A percentile compares a stretch with the other conserved stretches of the same genome.
Conservation (phyloP, 805 yeast species). For the Pachysolen tannophilus region DNA sequence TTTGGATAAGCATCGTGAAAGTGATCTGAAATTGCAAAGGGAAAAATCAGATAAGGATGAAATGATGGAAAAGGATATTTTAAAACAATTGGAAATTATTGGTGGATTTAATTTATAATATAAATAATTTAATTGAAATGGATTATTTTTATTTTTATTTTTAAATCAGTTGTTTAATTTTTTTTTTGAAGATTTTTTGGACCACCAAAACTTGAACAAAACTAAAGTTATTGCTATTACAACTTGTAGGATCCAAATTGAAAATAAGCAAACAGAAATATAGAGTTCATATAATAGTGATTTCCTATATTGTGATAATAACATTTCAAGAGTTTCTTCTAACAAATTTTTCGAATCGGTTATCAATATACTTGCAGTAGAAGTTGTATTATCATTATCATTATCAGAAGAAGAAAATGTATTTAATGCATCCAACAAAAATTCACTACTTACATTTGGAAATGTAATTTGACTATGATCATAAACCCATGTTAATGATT, state of each 20-base stretch:
- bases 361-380: constrained; percentile 9
- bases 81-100: constrained; percentile 38
- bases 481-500: constrained; percentile 75
- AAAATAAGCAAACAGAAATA: constrained; percentile 35
- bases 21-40: constrained; percentile 24
- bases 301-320: constrained; percentile 25
- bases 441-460: constrained; percentile 39
- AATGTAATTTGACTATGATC: constrained; percentile 49
- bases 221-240: constrained; percentile 24
- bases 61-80: constrained; percentile 32
- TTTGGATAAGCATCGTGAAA: constrained; percentile 28
- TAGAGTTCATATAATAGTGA: constrained; percentile 37
- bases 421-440: constrained; percentile 7
- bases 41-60: constrained; percentile 18
- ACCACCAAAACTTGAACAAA: background rate
- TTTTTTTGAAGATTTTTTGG: background rate
- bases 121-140: too few relatives aligned
- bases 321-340: constrained; percentile 15
- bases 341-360: constrained; percentile 21
- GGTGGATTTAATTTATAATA: constrained; percentile 33
- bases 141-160: constrained; percentile 9
- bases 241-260: constrained; percentile 40
- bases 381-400: constrained; percentile 10
- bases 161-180: background rate
- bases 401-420: constrained; percentile 3